Conservation (phyloP, 176 grass and related monocot species). For the Oryza meridionalis region DNA sequence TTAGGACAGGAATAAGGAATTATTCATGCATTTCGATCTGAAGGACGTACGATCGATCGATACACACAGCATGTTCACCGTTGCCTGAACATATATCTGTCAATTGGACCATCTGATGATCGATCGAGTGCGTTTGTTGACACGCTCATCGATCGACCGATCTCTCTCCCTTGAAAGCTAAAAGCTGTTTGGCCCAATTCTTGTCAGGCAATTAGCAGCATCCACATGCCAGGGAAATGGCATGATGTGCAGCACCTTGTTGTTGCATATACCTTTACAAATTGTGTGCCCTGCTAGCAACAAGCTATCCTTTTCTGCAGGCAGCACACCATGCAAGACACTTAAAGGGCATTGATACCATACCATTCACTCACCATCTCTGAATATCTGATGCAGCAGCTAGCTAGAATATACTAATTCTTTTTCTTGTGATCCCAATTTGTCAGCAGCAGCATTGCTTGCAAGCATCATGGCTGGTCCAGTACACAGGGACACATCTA, state of each 20-base stretch:
- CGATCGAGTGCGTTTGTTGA: neutral
- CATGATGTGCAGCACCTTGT: neutral
- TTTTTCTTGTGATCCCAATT: neutral
- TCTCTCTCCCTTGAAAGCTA: neutral
- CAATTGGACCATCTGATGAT: neutral
- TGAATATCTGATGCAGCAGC: neutral
- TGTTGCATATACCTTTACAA: neutral
- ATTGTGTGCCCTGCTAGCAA: neutral
- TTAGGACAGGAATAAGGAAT: neutral
- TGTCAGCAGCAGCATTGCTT: conserved; percentile 18
- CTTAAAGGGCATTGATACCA: neutral
- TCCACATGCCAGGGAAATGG: neutral
- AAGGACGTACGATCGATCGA: neutral
- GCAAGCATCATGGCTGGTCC: conserved; percentile 1
- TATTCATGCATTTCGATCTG: neutral
- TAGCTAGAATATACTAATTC: no score
- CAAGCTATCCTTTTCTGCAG: neutral
- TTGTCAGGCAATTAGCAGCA: neutral
- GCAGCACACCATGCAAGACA: neutral
- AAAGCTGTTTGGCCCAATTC: neutral
- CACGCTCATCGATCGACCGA: neutral
- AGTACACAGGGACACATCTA: neutral
- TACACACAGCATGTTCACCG: neutral
- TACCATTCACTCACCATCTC: neutral
- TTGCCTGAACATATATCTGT: neutral